Evolutionary conservation across 139 green algal genomes (phyloP), one percentile per base, ranked within the genome.

Genomic region (Bryopsis sp.): DNA sequence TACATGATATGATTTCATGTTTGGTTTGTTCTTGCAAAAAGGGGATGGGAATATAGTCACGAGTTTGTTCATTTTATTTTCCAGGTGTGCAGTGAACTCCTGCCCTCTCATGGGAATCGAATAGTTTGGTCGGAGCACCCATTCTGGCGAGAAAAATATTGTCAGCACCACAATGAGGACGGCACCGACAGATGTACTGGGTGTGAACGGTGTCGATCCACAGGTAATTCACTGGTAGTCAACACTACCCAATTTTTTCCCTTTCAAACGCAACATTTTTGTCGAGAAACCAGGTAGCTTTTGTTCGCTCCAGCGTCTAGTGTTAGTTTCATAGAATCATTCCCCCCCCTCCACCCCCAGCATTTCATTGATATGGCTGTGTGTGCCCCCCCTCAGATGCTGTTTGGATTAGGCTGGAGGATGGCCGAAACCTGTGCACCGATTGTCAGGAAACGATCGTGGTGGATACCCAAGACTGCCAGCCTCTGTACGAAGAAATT

Each of bases 391-490:
- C 46, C 1, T 8, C n/a, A 35, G 78, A 64, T 7, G 50, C 75
- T 60, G n/a, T 72, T 5, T 90, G 78, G 77, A 73, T 71, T 0
- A 63, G 50, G 39, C 72, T 91, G 43, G 63, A 79, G 6, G 89
- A 95, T 63, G 85, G 82, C 0, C 82, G 91, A 22, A 58, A 77
- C n/a, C 70, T 95, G 43, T 97, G 91, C 79, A 72, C 91, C 43
- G 58, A 76, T 31, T 97, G 91, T 81, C 38, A 89, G 15, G 70
- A 68, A 60, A 87, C 68, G 7, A 74, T 93, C 0, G 82, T 93
- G 26, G 68, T 89, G 8, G 89, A 97, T 72, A 93, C 85, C 0
- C 38, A 62, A 2, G 91, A 93, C 64, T 76, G 68, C 0, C 82
- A 89, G 83, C 83, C 83, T 2, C 79, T 96, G 66, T 95, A 92